phyloP scores from a whole-genome alignment of 2,329 filamentous ascomycete genomes.

The Diaporthe capsici region DNA sequence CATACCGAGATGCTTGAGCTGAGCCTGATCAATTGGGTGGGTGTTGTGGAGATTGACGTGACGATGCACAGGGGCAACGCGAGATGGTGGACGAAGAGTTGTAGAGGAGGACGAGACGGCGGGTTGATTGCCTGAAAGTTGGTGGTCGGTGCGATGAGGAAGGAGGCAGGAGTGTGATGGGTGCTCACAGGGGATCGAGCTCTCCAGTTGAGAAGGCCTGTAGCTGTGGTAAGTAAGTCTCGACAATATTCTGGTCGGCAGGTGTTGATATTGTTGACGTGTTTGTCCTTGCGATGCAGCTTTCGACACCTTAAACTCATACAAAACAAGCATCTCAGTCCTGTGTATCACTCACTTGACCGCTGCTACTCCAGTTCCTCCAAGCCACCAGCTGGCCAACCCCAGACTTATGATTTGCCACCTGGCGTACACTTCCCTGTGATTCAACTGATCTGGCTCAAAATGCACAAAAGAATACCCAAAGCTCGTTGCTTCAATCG shows the following conservation, averaged over 20 bases:
- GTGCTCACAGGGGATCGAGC: neutral
- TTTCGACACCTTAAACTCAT: neutral
- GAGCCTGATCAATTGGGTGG: conserved; percentile 16
- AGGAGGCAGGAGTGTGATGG: conserved; percentile 2
- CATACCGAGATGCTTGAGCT: conserved; percentile 32
- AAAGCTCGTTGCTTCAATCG: neutral
- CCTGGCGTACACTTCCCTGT: neutral
- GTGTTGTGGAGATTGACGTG: conserved; percentile 27
- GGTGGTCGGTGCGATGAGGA: neutral
- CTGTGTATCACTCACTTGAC: neutral
- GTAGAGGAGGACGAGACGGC: neutral
- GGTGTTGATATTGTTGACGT: conserved; percentile 15
- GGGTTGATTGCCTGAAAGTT: neutral
- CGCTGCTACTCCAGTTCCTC: neutral
- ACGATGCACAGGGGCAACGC: conserved; percentile 22
- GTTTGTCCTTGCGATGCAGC: conserved; percentile 12
- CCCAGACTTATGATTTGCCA: neutral
- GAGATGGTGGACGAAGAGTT: conserved; percentile 5
- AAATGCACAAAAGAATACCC: too few relatives aligned
- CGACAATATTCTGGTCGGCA: neutral
- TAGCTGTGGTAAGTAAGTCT: neutral
- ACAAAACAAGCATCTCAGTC: neutral
- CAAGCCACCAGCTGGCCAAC: conserved; percentile 13
- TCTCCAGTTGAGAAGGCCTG: neutral
- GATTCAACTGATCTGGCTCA: neutral